Conservation (phyloP, 495 filamentous ascomycete genomes). For the Tricharina praecox region DNA sequence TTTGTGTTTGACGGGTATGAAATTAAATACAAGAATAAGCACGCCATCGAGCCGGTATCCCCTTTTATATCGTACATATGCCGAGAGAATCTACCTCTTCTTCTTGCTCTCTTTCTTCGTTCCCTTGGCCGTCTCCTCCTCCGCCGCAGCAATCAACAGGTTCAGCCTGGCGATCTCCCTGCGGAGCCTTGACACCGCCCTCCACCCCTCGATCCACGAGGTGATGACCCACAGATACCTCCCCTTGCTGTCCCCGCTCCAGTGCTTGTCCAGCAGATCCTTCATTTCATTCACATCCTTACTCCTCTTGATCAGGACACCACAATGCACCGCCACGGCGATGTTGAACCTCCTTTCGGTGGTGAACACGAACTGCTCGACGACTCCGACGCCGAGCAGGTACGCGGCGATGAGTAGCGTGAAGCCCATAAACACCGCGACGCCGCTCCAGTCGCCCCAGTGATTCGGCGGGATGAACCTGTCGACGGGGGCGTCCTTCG, state of each 20-base stretch:
- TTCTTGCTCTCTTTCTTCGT: conserved; percentile 13
- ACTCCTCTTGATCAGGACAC: conserved; percentile 24
- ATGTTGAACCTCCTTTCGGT: conserved; percentile 24
- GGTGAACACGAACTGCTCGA: conserved; percentile 15
- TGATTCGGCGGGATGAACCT: conserved; percentile 15
- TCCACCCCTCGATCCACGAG: conserved; percentile 23
- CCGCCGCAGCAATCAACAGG: conserved; percentile 10
- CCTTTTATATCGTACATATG: not conserved
- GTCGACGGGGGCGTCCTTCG: conserved; percentile 13
- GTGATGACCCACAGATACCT: not conserved
- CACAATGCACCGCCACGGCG: conserved; percentile 20
- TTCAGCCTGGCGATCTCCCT: conserved; percentile 20
- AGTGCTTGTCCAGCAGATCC: conserved; percentile 15
- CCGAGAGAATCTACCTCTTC: conserved; percentile 4
- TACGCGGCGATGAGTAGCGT: conserved; percentile 12
- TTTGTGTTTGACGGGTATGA: no score
- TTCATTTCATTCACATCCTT: conserved; percentile 20
- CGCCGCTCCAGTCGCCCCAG: conserved; percentile 6
- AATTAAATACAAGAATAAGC: not conserved
- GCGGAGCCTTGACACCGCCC: conserved; percentile 20
- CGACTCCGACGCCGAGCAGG: conserved; percentile 7
- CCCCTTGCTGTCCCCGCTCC: conserved; percentile 13
- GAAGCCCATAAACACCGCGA: conserved; percentile 16
- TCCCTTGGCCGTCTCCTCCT: not conserved
- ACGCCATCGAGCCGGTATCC: not conserved